These are phyloP conservation scores for Naganishia sp. DNA, from an alignment of 1,284 basidiomycete genomes.

Conservation along the genomic window DNA sequence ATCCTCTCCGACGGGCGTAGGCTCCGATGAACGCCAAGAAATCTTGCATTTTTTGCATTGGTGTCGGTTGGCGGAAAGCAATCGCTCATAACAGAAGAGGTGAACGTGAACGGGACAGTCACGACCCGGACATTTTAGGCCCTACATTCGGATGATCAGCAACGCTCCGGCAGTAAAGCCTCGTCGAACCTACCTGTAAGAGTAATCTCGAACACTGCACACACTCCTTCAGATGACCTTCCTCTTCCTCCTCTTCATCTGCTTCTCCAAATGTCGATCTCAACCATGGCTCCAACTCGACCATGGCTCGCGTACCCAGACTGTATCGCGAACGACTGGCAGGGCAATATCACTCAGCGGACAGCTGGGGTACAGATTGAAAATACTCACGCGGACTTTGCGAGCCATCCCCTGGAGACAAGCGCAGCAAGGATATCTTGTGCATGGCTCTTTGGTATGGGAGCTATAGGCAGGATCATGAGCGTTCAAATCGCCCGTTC, in stretches of 20 bases:
- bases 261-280: constrained; percentile 28
- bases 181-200: constrained; percentile 40
- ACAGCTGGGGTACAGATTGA: background rate
- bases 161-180: background rate
- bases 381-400: constrained; percentile 43
- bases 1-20: constrained; percentile 44
- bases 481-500: background rate
- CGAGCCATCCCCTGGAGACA: constrained; percentile 47
- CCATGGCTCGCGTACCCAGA: constrained; percentile 43
- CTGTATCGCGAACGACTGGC: constrained; percentile 47
- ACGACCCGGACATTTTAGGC: constrained; percentile 39
- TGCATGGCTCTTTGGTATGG: constrained; percentile 34
- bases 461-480: background rate
- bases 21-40: constrained; percentile 34
- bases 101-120: constrained; percentile 46
- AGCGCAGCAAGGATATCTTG: constrained; percentile 43
- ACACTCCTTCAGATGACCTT: constrained; percentile 43
- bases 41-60: constrained; percentile 41
- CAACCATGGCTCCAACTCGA: constrained; percentile 49
- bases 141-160: constrained; percentile 35
- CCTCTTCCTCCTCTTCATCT: constrained; percentile 38
- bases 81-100: constrained; percentile 41
- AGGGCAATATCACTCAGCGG: background rate
- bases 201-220: constrained; percentile 43
- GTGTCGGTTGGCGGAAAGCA: constrained; percentile 34